Conservation (phyloP, 805 yeast genomes). For the Saturnispora mendoncae region DNA sequence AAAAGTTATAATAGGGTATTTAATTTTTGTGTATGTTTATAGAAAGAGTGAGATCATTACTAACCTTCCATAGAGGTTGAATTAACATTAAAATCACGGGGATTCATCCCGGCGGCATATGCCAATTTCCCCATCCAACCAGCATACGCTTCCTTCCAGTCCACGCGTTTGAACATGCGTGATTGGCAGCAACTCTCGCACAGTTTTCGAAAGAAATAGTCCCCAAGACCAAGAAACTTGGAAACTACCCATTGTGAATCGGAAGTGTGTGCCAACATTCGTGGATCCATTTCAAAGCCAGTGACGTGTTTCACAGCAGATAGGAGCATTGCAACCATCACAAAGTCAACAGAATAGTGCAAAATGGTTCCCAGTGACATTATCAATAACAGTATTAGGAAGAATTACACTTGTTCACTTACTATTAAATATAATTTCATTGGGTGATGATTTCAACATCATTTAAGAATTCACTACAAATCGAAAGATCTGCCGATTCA, state of each 20-base stretch:
- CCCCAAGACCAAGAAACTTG: constrained; percentile 53
- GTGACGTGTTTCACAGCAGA: constrained; percentile 84
- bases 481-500: constrained; percentile 47
- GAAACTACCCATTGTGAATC: constrained; percentile 36
- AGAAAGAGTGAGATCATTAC: not conserved
- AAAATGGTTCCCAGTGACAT: constrained; percentile 44
- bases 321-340: constrained; percentile 67
- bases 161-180: constrained; percentile 38
- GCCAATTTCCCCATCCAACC: constrained; percentile 9
- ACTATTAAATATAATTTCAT: too few species aligned
- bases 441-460: constrained; percentile 1
- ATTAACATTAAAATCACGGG: constrained; percentile 1
- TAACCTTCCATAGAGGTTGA: not conserved
- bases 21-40: not conserved
- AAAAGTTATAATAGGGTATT: constrained; percentile 27
- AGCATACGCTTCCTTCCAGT: constrained; percentile 20
- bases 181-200: constrained; percentile 39
- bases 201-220: constrained; percentile 42
- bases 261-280: constrained; percentile 35
- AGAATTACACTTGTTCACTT: too few species aligned
- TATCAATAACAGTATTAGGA: not conserved
- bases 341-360: constrained; percentile 70
- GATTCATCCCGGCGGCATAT: constrained; percentile 1
- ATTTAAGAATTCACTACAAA: constrained; percentile 9
- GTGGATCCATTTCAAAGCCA: constrained; percentile 41